A percentile compares a stretch with the other conserved stretches of the same genome.
phyloP scores from a whole-genome alignment of 306 rosid species.

The Pueraria montana region DNA sequence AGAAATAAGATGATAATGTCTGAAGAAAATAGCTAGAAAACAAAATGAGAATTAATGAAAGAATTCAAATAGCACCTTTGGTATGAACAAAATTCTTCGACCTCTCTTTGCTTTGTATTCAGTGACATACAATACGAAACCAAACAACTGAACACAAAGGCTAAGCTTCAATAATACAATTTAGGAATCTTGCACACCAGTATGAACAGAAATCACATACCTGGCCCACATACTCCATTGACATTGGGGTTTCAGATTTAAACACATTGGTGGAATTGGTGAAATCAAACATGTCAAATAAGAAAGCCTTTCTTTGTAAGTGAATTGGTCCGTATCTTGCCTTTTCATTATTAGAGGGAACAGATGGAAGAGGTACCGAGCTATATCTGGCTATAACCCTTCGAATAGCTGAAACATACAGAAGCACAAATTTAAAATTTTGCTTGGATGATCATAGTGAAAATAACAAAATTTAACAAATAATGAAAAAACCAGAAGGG shows the following conservation, averaged over 20 bases:
- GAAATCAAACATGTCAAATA: slow-evolving; percentile 69
- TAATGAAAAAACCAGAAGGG: slow-evolving; percentile 3
- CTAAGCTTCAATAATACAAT: slow-evolving; percentile 42
- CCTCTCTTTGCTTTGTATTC: slow-evolving; percentile 66
- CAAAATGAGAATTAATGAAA: slow-evolving; percentile 24
- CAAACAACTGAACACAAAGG: slow-evolving; percentile 76
- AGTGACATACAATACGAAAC: slow-evolving; percentile 74
- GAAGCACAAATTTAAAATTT: slow-evolving; percentile 39
- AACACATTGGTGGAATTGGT: slow-evolving; percentile 55
- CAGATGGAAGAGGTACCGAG: slow-evolving; percentile 64
- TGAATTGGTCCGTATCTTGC: slow-evolving; percentile 74
- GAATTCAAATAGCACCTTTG: slow-evolving; percentile 60
- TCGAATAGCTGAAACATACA: slow-evolving; percentile 76
- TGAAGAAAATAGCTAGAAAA: slow-evolving; percentile 30
- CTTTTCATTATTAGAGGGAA: slow-evolving; percentile 75
- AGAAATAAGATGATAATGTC: slow-evolving; percentile 32
- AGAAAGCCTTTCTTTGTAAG: slow-evolving; percentile 57
- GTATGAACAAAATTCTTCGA: slow-evolving; percentile 64
- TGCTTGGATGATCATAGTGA: slow-evolving; percentile 32
- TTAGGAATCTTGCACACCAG: slow-evolving; percentile 38
- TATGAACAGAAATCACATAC: slow-evolving; percentile 54
- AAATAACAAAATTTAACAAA: slow-evolving; percentile 32
- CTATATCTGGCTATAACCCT: slow-evolving; percentile 73
- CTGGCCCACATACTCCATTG: slow-evolving; percentile 93
- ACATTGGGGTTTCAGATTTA: slow-evolving; percentile 73